Base-by-base conservation (phyloP, 2,329 filamentous ascomycete species). In the Claviceps sp. region DNA sequence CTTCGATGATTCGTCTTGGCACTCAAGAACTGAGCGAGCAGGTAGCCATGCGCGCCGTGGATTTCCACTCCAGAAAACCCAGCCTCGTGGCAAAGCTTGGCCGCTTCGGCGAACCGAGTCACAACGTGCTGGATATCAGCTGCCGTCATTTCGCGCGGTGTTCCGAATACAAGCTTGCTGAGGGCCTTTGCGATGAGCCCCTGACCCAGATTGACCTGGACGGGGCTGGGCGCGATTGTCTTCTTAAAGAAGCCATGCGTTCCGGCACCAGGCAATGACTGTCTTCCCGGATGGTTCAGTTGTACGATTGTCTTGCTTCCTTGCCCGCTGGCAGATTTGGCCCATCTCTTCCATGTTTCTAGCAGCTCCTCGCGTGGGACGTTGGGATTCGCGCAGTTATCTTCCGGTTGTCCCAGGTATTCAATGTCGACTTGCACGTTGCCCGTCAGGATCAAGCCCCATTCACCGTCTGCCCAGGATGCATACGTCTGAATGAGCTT, bases 11-110 rank as follows among this genome's bases (percentile, higher is more conserved):
- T 82, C 0, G 69, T 71, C 26, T 67, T 70, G 1, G 68, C 64
- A 0, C 70, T 73, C 17, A 82, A 61, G 59, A 82, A 82, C 55
- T 80, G 75, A 6, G 73, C 68, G 0, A 82, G 63, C 2, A 83
- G 67, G 58, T 80, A 82, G 1, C 80, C 79, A 55, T 83, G 78
- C 0, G 73, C 73, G 3, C 61, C 73, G 41, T 76, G 73, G 11
- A 76, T 63, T 57, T 76, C 61, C 1, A 72, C 59, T 1, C 72
- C 73, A 2, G 68, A 68, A 38, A 76, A 70, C 1, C 73, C 76
- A 0, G 78, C 67, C 1, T 71, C 66, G 1, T 68, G 64, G 0
- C 67, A 63, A 3, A 82, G 59, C 5, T 70, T 67, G 1, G 81
- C 80, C 0, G 70, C 72, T 24, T 70, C 64, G 1, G 74, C 74